Conservation (phyloP, 352 stramenopile genomes). For the Peronospora destructor region DNA sequence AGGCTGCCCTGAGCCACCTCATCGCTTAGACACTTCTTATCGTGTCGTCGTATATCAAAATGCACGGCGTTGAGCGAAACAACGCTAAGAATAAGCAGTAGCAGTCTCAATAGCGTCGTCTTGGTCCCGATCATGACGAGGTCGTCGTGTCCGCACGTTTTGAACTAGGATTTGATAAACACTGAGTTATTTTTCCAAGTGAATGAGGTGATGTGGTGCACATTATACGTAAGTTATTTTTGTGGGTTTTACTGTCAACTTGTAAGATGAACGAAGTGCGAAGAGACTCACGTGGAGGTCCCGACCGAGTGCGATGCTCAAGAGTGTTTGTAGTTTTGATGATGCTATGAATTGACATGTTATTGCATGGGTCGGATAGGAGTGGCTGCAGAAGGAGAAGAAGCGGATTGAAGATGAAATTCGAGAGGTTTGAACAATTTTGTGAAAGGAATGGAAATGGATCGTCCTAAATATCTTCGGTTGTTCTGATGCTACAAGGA, state of each 20-base stretch:
- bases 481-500: slow-evolving; percentile 29
- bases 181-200: too few species aligned
- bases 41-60: slow-evolving; percentile 62
- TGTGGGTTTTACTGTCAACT: too few species aligned
- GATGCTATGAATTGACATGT: slow-evolving; percentile 5
- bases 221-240: too few species aligned
- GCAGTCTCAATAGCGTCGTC: slow-evolving; percentile 26
- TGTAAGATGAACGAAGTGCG: slow-evolving; percentile 18
- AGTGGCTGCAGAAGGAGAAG: slow-evolving; percentile 65
- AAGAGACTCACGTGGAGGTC: slow-evolving; percentile 27
- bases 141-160: too few species aligned
- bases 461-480: too few species aligned
- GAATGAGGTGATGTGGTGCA: too few species aligned
- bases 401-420: slow-evolving; percentile 65
- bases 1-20: slow-evolving; percentile 70
- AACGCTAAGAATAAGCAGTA: slow-evolving; percentile 27
- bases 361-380: slow-evolving; percentile 18
- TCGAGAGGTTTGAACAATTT: slow-evolving; percentile 40
- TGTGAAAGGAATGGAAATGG: not conserved
- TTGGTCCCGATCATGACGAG: slow-evolving; percentile 5
- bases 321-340: not conserved
- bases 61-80: slow-evolving; percentile 44
- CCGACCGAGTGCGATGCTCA: slow-evolving; percentile 17
- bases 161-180: too few species aligned
- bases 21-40: slow-evolving; percentile 82